Base-by-base conservation (phyloP, 1,139 yeast species). In the Taphrina confusa region DNA sequence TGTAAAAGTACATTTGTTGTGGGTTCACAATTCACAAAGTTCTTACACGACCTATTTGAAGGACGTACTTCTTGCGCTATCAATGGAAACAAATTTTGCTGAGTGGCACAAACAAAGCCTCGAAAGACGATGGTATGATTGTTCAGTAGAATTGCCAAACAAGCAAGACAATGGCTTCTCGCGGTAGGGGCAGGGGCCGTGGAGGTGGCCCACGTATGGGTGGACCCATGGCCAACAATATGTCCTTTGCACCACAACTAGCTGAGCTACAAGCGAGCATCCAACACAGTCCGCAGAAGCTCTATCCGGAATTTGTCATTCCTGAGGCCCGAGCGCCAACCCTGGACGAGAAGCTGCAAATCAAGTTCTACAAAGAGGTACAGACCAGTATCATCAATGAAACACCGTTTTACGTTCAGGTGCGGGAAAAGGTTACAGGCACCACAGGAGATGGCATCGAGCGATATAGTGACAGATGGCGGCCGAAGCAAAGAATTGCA, bases 201-300 rank as follows among this genome's bases (percentile, higher is more conserved):
- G 58, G 58, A 11, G 36, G 49, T 4, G 57, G 57, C 12, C 57
- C 57, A 23, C 47, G 57, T 33, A 52, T 52, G 57, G 57, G 57
- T 33, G 57, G 57, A 8, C 57, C 57, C 1, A 52, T 52, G 57
- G 57, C 57, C 6, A 52, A 52, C 28, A 52, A 52, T 27, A 31
- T 20, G 22, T 44, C 57, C 3, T 42, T 44, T 31, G 40, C 34
- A n/a, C 40, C 49, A 22, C 47, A 52, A 9, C 31, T 52, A 5
- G 37, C 37, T 25, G 57, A 52, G 16, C 40, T 40, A 31, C 50
- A 45, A 16, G 50, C 36, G 2, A 45, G 50, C 37, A 44, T 52
- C 18, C 42, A 45, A n/a, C 25, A 47, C 27, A 33, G 40, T 36
- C 58, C 58, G 16, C 57, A 52, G 31, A 36, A 39, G 44, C 45